Percentiles rank a stretch among this genome's conserved stretches.
These are phyloP conservation scores for Microbotryum silenes-acaulis DNA, from an alignment of 1,284 basidiomycete species.

Conservation along the genomic window DNA sequence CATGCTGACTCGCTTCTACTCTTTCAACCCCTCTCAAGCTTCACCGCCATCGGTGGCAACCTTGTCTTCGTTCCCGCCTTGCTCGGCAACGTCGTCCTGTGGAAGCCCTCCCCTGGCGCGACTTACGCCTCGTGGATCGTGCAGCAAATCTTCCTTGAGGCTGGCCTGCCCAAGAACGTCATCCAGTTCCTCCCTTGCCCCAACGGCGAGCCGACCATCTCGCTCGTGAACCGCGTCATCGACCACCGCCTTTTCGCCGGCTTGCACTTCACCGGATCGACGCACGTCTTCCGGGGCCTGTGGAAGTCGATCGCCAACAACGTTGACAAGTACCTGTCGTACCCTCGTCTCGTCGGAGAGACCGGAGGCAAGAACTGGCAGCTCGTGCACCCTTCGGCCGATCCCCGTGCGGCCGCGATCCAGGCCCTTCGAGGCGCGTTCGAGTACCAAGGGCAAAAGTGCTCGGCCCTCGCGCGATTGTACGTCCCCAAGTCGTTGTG, in stretches of 20 bases:
- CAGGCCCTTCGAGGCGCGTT: slow-evolving; percentile 86
- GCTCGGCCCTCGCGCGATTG: slow-evolving; percentile 82
- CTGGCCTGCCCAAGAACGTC: slow-evolving; percentile 86
- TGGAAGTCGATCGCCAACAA: slow-evolving; percentile 94
- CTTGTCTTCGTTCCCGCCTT: slow-evolving; percentile 76
- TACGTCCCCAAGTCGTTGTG: slow-evolving; percentile 85
- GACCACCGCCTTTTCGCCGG: slow-evolving; percentile 73
- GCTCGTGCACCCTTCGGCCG: slow-evolving; percentile 78
- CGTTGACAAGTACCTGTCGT: slow-evolving; percentile 73
- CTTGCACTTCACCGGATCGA: slow-evolving; percentile 95
- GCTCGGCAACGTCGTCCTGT: slow-evolving; percentile 89
- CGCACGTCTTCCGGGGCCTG: slow-evolving; percentile 83
- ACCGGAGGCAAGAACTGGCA: slow-evolving; percentile 97
- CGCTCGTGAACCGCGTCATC: slow-evolving; percentile 64
- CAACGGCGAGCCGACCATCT: slow-evolving; percentile 31
- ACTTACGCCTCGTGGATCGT: slow-evolving; percentile 92
- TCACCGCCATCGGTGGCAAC: slow-evolving; percentile 89
- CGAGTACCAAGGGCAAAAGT: slow-evolving; percentile 99
- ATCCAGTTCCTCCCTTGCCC: slow-evolving; percentile 84
- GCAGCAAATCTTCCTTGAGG: slow-evolving; percentile 86
- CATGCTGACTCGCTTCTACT: background rate
- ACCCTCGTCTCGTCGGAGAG: slow-evolving; percentile 94
- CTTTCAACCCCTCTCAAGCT: slow-evolving; percentile 17
- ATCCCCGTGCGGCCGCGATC: slow-evolving; percentile 75
- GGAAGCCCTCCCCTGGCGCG: slow-evolving; percentile 96